Evolutionary conservation across 2,329 filamentous ascomycete species (phyloP).

Genomic region (Nannizziopsis arthrosporioides): DNA sequence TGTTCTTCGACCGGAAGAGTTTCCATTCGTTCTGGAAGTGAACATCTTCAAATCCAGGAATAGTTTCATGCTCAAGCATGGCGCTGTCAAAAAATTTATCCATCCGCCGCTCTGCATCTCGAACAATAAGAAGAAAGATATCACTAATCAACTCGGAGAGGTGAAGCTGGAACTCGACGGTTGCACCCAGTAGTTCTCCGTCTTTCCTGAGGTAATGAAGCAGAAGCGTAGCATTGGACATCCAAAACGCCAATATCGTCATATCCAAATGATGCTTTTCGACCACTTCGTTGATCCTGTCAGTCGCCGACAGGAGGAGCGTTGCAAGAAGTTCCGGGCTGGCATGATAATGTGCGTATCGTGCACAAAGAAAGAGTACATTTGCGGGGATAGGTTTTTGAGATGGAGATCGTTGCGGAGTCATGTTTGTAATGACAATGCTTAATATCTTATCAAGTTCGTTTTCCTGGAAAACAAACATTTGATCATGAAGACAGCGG

Average conservation of each 20-base stretch:
- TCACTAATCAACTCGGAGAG: conserved; percentile 93
- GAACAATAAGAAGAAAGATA: conserved; percentile 94
- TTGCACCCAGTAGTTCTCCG: conserved; percentile 63
- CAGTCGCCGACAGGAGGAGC: conserved; percentile 74
- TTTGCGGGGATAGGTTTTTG: conserved; percentile 97
- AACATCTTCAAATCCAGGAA: conserved; percentile 92
- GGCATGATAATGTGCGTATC: conserved; percentile 94
- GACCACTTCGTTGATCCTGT: conserved; percentile 95
- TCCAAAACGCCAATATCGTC: conserved; percentile 98
- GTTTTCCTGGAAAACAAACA: conserved; percentile 97
- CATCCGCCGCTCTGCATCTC: conserved; percentile 87
- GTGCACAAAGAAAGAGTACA: conserved; percentile 85
- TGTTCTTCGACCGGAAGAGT: conserved; percentile 80
- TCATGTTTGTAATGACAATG: conserved; percentile 97
- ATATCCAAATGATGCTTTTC: conserved; percentile 97
- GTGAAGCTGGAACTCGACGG: conserved; percentile 80
- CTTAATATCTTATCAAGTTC: conserved; percentile 86
- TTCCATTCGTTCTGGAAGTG: conserved; percentile 99
- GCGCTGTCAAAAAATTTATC: conserved; percentile 89
- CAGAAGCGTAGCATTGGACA: conserved; percentile 91
- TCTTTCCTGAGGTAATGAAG: conserved; percentile 97
- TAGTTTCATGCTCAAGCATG: conserved; percentile 96
- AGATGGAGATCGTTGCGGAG: conserved; percentile 84
- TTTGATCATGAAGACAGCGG: conserved; percentile 87
- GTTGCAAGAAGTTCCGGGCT: conserved; percentile 71